Percentiles rank a stretch among this genome's conserved stretches.
Evolutionary conservation across 208 protist species (phyloP).

Genomic region (Trichomonas gallinae): DNA sequence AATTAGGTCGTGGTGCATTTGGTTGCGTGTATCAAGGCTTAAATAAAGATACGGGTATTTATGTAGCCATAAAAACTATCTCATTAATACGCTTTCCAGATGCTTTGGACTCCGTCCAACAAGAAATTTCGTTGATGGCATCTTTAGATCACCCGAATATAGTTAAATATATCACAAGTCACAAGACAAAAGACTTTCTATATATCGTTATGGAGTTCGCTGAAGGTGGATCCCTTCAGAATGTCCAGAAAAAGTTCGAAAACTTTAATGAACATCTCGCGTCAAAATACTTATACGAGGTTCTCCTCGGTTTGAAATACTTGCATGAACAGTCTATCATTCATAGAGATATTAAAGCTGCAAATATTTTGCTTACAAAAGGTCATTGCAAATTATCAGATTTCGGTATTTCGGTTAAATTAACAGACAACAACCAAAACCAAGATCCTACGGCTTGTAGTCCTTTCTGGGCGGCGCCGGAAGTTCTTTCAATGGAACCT

Average conservation of each 20-base stretch:
- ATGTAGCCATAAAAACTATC: conserved; percentile 56
- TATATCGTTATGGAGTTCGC: conserved; percentile 66
- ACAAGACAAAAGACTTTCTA: conserved; percentile 50
- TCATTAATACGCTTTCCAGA: neutral
- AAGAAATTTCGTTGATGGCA: conserved; percentile 55
- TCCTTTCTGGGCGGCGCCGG: conserved; percentile 71
- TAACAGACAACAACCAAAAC: conserved; percentile 29
- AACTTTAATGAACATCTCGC: conserved; percentile 59
- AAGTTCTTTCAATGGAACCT: conserved; percentile 61
- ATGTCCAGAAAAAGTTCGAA: conserved; percentile 59
- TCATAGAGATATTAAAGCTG: conserved; percentile 66
- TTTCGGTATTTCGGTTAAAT: conserved; percentile 84
- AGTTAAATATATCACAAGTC: conserved; percentile 57
- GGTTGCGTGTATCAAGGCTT: conserved; percentile 51
- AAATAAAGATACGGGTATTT: conserved; percentile 45
- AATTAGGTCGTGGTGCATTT: conserved; percentile 44
- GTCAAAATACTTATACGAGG: conserved; percentile 58
- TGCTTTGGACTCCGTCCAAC: conserved; percentile 28
- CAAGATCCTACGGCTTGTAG: neutral
- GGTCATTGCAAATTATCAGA: conserved; percentile 80
- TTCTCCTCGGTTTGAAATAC: conserved; percentile 59
- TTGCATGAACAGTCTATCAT: conserved; percentile 63
- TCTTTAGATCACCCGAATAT: conserved; percentile 56
- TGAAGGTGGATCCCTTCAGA: conserved; percentile 59
- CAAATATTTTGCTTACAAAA: conserved; percentile 63